Conservation (phyloP, 768 basidiomycete species). For the Neoboletus brunneissimus region DNA sequence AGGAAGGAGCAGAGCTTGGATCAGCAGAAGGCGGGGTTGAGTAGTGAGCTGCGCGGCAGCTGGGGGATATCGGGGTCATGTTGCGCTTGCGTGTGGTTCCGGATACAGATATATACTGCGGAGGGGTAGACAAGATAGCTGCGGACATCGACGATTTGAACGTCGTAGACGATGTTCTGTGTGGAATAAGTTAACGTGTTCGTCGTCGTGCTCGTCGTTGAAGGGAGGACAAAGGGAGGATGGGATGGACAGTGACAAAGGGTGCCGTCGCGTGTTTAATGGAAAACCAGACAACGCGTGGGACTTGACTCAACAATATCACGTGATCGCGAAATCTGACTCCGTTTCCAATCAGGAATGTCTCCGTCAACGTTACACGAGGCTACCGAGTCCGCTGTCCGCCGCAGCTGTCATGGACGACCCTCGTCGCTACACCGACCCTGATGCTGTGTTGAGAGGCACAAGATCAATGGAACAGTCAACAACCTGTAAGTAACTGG, state of each 20-base stretch:
- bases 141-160: conserved; percentile 21
- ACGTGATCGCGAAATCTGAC: conserved; percentile 31
- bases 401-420: not conserved
- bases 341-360: conserved; percentile 13
- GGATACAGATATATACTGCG: conserved; percentile 37
- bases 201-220: conserved; percentile 24
- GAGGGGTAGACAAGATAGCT: conserved; percentile 30
- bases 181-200: conserved; percentile 16
- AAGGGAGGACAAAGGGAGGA: conserved; percentile 16
- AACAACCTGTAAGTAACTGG: too few relatives aligned
- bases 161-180: conserved; percentile 8
- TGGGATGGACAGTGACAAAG: conserved; percentile 8
- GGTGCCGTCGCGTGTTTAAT: conserved; percentile 29
- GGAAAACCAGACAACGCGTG: conserved; percentile 25
- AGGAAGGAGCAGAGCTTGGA: conserved; percentile 30
- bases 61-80: conserved; percentile 33
- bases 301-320: conserved; percentile 34
- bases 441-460: not conserved
- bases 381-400: conserved; percentile 22
- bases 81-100: conserved; percentile 31
- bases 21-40: conserved; percentile 35
- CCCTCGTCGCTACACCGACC: conserved; percentile 4
- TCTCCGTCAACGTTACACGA: conserved; percentile 34
- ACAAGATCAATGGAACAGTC: not conserved
- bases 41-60: conserved; percentile 31